Evolutionary conservation across 495 filamentous ascomycete species (phyloP), one percentile per base, ranked within the genome.

Genomic region (Evernia prunastri): DNA sequence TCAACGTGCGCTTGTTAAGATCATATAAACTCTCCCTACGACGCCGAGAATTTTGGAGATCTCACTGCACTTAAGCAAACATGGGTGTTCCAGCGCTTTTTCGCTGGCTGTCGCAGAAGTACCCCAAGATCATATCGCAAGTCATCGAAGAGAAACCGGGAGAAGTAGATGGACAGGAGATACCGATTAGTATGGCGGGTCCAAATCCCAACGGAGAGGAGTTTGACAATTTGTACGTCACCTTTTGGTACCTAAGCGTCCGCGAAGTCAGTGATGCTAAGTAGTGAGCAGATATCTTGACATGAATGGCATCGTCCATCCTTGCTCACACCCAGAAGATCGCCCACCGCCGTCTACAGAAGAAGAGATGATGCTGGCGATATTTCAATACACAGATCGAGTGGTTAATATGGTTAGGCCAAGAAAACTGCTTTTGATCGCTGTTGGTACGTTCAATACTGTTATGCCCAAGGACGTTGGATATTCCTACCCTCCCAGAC

Each of bases 271-370:
- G 5, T 33, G 15, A 20, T 33, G 29, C 51, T 54, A 33, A 54
- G 1, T 8, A 10, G 29, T 3, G 17, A 9, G 29, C 18, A 54
- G 51, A 17, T 54, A 54, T 54, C 84, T 99, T 59, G 94, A 99
- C 72, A 97, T 99, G 94, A 99, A 99, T 78, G 94, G 94, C 73
- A 99, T 99, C 68, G 94, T 99, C 53, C 94, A 99, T 83, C 95
- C 95, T 3, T 99, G 94, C 78, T 96, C 92, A 8, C 94, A 99
- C 76, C 94, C 94, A 3, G 94, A 99, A 75, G 93, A 97, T 67
- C 87, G 82, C 65, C 91, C 94, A 5, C 83, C 94, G 7, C 94
- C 94, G 35, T 88, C 87, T 70, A 92, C 90, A 49, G 94, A 99
- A 79, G 90, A 94, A 74, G 94, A 97, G 76, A 99, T 99, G 95